Conservation (phyloP, 164 flowering plant genomes). For the Vitis rotundifolia region DNA sequence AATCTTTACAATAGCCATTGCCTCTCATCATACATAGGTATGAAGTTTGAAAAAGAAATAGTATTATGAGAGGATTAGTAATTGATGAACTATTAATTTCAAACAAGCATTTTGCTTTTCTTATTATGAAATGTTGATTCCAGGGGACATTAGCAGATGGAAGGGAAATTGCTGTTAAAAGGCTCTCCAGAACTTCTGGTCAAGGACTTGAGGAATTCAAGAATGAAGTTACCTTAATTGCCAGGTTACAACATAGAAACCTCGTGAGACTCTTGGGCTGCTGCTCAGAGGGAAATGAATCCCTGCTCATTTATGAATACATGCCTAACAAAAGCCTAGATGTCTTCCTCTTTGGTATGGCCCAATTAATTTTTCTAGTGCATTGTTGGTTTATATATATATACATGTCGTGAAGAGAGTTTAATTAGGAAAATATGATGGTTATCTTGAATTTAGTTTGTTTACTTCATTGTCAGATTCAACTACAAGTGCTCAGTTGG, state of each 20-base stretch:
- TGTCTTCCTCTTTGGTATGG: not conserved
- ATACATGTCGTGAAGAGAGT: not conserved
- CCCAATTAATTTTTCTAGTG: not conserved
- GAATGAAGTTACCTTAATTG: not conserved
- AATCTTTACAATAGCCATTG: too few relatives aligned
- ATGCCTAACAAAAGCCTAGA: not conserved
- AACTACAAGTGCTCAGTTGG: not conserved
- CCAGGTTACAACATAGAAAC: not conserved
- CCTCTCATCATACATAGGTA: too few relatives aligned
- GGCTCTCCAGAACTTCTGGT: not conserved
- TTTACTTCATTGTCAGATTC: not conserved
- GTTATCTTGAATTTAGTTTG: not conserved
- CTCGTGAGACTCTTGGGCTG: not conserved
- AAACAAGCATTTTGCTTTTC: too few relatives aligned
- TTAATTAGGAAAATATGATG: too few relatives aligned
- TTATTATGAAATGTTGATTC: too few relatives aligned
- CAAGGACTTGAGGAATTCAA: not conserved
- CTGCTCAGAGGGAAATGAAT: not conserved
- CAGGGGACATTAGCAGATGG: not conserved
- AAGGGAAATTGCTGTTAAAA: not conserved
- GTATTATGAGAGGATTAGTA: too few relatives aligned
- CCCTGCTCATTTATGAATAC: too few relatives aligned
- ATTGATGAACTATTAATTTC: too few relatives aligned
- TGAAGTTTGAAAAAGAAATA: too few relatives aligned
- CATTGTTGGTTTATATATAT: too few relatives aligned